Evolutionary conservation across 192 early-diverging fungal species (phyloP), one percentile per base, ranked within the genome.

Genomic region (Radiomyces spectabilis): DNA sequence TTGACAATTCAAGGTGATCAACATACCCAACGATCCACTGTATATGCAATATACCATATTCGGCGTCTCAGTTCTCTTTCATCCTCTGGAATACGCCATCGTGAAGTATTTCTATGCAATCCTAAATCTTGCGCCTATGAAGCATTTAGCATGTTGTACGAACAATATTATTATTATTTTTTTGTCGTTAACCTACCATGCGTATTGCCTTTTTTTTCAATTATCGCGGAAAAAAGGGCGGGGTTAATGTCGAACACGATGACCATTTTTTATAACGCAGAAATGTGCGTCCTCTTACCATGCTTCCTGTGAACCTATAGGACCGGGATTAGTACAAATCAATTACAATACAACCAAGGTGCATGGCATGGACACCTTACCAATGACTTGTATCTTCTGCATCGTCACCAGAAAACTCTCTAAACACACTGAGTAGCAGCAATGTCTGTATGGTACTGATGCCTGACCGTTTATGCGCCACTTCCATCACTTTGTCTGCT

Each of bases 11-110:
- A n/a, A n/a, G n/a, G n/a, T n/a, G n/a, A n/a, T n/a, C n/a, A n/a
- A n/a, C 32, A 27, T 51, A 61, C 64, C 75, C 82, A 84, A 46
- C 83, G 68, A 51, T 91, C 88, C 60, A 83, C 73, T 1, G 83
- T 50, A 44, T 84, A 87, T 58, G 71, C 75, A 13, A 77, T 70
- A 76, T 80, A 91, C 88, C 88, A 91, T 3, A 85, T 72, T n/a
- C 86, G 75, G 26, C 74, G 76, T n/a, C 88, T 64, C 21, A 84
- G 58, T 61, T 87, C 83, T 0, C 63, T 58, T 52, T 91, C 85
- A 13, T 62, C 37, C 18, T 62, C 58, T 35, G 77, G 74, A 7
- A 80, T 43, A 45, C 68, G 66, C 72, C 78, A 80, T 24, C 58
- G 53, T 0, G 72, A 37, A 8, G 76, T 68, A 61, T 80, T 83